Evolutionary conservation across 495 filamentous ascomycete species (phyloP), one percentile per base, ranked within the genome.

Genomic region (Pyrenula massariospora): DNA sequence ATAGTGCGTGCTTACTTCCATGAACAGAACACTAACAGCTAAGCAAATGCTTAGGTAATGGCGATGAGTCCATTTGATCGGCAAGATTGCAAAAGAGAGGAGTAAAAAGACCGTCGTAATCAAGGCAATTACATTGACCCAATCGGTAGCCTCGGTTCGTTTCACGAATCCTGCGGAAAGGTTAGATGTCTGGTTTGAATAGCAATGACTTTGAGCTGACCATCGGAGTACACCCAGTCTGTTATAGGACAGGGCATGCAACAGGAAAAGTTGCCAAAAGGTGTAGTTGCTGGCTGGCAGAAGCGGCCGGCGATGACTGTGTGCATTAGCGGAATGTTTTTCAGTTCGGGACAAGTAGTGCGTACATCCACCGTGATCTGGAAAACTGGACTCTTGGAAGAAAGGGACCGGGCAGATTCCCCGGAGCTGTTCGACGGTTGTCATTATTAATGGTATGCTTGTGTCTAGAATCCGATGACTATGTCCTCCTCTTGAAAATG

Each of bases 1-100:
- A 2, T 42, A 53, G 23, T 31, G 24, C 24, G 25, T 15, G 75
- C 85, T 69, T 73, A 92, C 88, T 68, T 88, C 82, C 78, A 96
- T 85, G 54, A 89, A 76, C 53, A 85, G 73, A 31, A 88, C 79
- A 5, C 80, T 87, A 55, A 87, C 67, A 0, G 89, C 84, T 56
- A 96, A 77, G 65, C 88, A 89, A 53, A 96, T 84, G 63, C 87
- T 96, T 50, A 97, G 70, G 63, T 97, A 97, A 66, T 97, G 93
- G 54, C 91, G 84, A 63, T 88, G 81, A 19, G 94, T 96, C 73
- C 85, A 89, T 68, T 93, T 88, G n/a, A 87, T 81, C 1, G 94
- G 89, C 52, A 98, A 77, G 12, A 88, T 80, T 3, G 84, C 72
- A 73, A 89, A 97, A 12, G 90, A 95, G 12, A 91, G 48, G 8